A percentile compares a stretch with the other conserved stretches of the same genome.
Evolutionary conservation across 1,284 basidiomycete genomes (phyloP).

Genomic region (Pyrrhoderma noxium): DNA sequence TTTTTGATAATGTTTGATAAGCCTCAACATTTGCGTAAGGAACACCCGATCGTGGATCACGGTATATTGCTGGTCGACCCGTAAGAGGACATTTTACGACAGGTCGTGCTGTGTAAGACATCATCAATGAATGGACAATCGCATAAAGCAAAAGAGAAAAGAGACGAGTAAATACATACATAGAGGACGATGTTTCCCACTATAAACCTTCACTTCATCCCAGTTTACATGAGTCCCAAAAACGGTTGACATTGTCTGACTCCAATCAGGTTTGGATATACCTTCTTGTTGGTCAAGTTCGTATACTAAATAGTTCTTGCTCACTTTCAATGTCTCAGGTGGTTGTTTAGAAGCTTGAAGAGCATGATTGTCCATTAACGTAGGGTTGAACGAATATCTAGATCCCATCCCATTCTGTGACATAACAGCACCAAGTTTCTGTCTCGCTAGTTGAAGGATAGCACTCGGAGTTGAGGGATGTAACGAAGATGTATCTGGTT

Average conservation of each 20-base stretch:
- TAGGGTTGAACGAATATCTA: conserved; percentile 19
- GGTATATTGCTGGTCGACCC: conserved; percentile 56
- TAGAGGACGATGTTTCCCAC: conserved; percentile 51
- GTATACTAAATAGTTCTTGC: conserved; percentile 60
- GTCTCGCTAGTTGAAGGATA: too few relatives aligned
- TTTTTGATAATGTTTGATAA: conserved; percentile 49
- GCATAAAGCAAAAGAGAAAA: background rate
- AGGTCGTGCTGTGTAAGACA: conserved; percentile 32
- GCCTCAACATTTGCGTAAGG: conserved; percentile 69
- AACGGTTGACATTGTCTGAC: conserved; percentile 65
- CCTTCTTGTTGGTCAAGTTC: conserved; percentile 44
- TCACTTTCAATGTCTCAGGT: conserved; percentile 34
- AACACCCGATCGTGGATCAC: conserved; percentile 69
- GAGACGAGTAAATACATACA: conserved; percentile 34
- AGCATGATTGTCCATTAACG: background rate
- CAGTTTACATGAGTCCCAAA: conserved; percentile 71
- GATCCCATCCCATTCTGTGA: too few relatives aligned
- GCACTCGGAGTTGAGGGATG: background rate
- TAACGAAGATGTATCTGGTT: background rate
- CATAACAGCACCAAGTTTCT: too few relatives aligned
- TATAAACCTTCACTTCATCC: conserved; percentile 58
- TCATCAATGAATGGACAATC: background rate
- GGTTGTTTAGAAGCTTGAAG: background rate
- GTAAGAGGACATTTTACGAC: conserved; percentile 57
- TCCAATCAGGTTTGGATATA: conserved; percentile 49